phyloP scores from a whole-genome alignment of 345 rosid species.

The Pistacia integerrima region DNA sequence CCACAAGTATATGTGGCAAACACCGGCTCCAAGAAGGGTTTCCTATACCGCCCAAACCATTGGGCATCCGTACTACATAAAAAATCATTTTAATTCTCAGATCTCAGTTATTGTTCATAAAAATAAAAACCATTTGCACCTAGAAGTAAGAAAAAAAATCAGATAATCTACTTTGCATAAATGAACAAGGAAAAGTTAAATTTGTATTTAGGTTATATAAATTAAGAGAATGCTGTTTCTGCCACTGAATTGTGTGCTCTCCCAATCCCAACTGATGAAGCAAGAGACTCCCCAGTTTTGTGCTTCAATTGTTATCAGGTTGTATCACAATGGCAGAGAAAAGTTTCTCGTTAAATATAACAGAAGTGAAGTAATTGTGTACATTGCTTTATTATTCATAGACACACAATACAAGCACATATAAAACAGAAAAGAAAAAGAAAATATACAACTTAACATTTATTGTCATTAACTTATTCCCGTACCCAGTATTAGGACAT shows the following conservation, averaged over 20 bases:
- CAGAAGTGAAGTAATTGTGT: not conserved
- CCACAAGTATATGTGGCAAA: slow-evolving; percentile 74
- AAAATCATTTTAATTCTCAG: slow-evolving; percentile 24
- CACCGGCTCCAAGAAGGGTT: slow-evolving; percentile 85
- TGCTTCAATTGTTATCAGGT: not conserved
- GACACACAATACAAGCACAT: not conserved
- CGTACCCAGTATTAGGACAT: not conserved
- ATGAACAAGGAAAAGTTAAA: not conserved
- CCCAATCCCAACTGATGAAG: not conserved
- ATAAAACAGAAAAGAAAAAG: not conserved
- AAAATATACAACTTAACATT: slow-evolving; percentile 11
- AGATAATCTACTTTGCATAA: not conserved
- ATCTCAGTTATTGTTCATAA: not conserved
- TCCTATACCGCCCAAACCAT: slow-evolving; percentile 56
- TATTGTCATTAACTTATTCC: not conserved
- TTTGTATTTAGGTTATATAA: not conserved
- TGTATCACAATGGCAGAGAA: not conserved
- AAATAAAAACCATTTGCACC: not conserved
- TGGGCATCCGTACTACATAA: slow-evolving; percentile 44
- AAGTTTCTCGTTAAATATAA: not conserved
- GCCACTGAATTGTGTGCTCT: not conserved
- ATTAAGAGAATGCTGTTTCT: not conserved
- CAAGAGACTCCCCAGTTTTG: not conserved
- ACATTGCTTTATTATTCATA: not conserved
- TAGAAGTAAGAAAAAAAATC: not conserved